Percentiles rank a stretch among this genome's conserved stretches.
Conservation (phyloP, 192 early-diverging fungal species). For the Glomus cerebriforme region DNA sequence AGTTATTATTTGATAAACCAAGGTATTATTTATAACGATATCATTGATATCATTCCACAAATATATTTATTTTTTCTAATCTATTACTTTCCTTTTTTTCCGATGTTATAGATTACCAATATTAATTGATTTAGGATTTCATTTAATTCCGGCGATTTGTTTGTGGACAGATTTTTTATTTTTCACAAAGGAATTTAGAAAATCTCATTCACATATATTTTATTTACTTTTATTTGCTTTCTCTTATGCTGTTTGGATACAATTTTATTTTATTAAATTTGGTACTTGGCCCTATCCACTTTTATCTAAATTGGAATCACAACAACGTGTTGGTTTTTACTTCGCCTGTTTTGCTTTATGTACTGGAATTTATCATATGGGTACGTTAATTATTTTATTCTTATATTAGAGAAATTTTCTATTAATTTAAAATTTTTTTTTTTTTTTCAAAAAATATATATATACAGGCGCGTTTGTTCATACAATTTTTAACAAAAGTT, state of each 20-base stretch:
- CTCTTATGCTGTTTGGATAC: not conserved
- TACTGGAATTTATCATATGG: constrained; percentile 11
- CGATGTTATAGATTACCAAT: not conserved
- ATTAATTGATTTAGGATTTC: constrained; percentile 13
- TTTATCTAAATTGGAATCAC: not conserved
- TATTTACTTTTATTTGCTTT: not conserved
- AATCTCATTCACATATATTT: not conserved
- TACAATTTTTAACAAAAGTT: not conserved
- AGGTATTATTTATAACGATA: not conserved
- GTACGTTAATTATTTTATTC: not conserved
- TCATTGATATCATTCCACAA: not conserved
- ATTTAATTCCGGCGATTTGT: not conserved
- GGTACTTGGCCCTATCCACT: not conserved
- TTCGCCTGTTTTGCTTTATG: not conserved
- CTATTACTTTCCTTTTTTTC: not conserved
- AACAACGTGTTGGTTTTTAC: not conserved
- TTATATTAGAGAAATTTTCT: not conserved
- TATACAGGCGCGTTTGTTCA: not conserved
- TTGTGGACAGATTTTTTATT: constrained; percentile 19
- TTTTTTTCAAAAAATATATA: not conserved
- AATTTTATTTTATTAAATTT: not conserved
- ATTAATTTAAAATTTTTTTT: not conserved
- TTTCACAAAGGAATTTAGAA: constrained; percentile 13
- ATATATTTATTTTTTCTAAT: not conserved
- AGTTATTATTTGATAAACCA: not conserved